phyloP scores from a whole-genome alignment of 108 stramenopile species.

The Skeletonema grethae region DNA sequence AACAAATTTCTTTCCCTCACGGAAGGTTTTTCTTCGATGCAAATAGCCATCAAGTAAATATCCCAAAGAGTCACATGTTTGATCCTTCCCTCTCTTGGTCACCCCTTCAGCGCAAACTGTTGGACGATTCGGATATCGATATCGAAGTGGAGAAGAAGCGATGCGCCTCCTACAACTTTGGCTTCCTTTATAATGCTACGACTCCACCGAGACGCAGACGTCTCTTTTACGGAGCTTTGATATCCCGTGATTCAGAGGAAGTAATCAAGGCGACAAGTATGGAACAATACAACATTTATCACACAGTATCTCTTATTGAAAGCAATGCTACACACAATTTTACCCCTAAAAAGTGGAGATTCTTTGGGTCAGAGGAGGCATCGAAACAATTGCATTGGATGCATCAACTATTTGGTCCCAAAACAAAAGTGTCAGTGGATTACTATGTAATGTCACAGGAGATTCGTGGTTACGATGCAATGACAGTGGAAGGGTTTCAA shows the following conservation, averaged over 20 bases:
- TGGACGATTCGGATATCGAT: constrained; percentile 24
- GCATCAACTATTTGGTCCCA: constrained; percentile 39
- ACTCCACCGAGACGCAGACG: constrained; percentile 20
- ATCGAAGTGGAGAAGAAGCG: constrained; percentile 17
- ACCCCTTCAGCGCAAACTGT: constrained; percentile 8
- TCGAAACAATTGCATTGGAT: constrained; percentile 16
- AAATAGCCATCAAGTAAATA: constrained; percentile 3
- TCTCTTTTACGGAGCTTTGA: constrained; percentile 45
- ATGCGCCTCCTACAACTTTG: constrained; percentile 36
- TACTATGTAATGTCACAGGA: constrained; percentile 22
- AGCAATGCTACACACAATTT: constrained; percentile 57
- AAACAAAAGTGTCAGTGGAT: constrained; percentile 38
- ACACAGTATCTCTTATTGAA: constrained; percentile 58
- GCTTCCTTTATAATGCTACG: neutral
- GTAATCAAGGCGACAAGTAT: constrained; percentile 35
- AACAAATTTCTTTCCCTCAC: neutral
- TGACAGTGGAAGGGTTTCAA: constrained; percentile 37
- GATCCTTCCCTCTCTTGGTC: constrained; percentile 3
- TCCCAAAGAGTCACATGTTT: neutral
- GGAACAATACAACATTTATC: constrained; percentile 56
- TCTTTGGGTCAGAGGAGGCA: constrained; percentile 12
- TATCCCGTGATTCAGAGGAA: constrained; percentile 57
- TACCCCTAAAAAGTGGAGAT: constrained; percentile 26
- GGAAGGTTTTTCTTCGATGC: constrained; percentile 21
- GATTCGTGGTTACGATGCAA: no score